Evolutionary conservation across 1,284 basidiomycete species (phyloP), one percentile per base, ranked within the genome.

Genomic region (Gastroboletus turbinatus): DNA sequence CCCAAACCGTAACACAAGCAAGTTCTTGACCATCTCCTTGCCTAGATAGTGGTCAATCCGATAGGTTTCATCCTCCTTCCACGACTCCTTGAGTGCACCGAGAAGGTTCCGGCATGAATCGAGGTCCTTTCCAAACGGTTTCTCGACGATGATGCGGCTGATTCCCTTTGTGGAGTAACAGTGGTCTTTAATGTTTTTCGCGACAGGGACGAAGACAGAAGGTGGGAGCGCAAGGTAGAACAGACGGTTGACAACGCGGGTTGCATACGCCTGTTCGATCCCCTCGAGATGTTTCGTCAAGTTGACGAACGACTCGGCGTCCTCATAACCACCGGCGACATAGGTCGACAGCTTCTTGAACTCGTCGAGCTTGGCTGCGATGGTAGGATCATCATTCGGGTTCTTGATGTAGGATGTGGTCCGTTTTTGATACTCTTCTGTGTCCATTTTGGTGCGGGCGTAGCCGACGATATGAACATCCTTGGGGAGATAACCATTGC

Each of bases 1-100:
- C 61, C 92, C 95, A 69, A 98, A 98, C 42, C 95, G 88, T 49
- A 97, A 79, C 33, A 97, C 92, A 60, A 98, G 88, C 55, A 98
- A 73, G 74, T 98, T 98, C 82, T 98, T 98, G 72, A 97, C 92
- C 95, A 98, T 98, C 81, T 98, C 95, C 79, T 98, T 98, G 60
- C 95, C 95, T 54, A 98, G 88, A 74, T 98, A 98, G 72, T 98
- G 95, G 75, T 98, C 95, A 71, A 98, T 98, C 60, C 95, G 91
- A 85, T 92, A 98, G 10, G 94, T 98, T 79, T 98, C 95, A 45
- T 96, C 92, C 75, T 98, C 95, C 5, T 82, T 80, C 94, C 94
- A 98, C 63, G 92, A 85, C 63, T 86, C 72, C 77, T 94, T 96
- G 73, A 98, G 80, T 13, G 86, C 79, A 38, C 76, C 73, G 62